Evolutionary conservation across 768 basidiomycete species (phyloP).

Genomic region (Lactifluus hygrophoroides): DNA sequence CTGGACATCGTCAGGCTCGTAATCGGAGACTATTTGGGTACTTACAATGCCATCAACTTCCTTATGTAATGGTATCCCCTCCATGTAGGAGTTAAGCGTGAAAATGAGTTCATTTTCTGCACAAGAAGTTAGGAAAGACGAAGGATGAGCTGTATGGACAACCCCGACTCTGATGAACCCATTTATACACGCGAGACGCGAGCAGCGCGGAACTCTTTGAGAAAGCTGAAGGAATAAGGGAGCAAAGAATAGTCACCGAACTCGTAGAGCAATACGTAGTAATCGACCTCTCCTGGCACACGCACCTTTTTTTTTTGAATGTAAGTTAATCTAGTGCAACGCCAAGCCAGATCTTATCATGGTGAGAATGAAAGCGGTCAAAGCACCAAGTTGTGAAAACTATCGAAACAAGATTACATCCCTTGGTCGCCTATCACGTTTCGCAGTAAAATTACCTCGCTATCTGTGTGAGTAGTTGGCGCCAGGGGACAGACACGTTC

Average conservation of each 20-base stretch:
- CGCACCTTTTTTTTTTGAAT: too few species aligned
- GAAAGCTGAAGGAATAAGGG: too few species aligned
- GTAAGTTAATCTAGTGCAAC: neutral
- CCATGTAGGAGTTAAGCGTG: conserved; percentile 16
- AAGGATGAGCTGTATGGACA: neutral
- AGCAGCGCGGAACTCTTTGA: too few species aligned
- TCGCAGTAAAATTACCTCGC: neutral
- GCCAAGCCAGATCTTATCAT: neutral
- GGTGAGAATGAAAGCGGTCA: neutral
- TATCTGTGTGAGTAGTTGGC: neutral
- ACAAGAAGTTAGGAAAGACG: neutral
- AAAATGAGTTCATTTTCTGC: conserved; percentile 6
- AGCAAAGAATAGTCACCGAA: neutral
- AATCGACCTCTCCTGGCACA: too few species aligned
- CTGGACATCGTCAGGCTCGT: neutral
- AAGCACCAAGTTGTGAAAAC: neutral
- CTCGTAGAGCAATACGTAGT: too few species aligned
- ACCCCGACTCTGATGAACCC: neutral
- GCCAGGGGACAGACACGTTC: conserved; percentile 3
- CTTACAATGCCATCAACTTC: conserved; percentile 17
- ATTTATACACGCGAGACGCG: neutral
- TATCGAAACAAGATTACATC: neutral
- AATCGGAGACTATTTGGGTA: neutral
- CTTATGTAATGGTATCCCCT: conserved; percentile 10
- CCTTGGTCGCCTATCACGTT: neutral